A percentile compares a stretch with the other conserved stretches of the same genome.
These are phyloP conservation scores for Elymus sibiricus DNA, from an alignment of 176 grass and related monocot species.

Conservation along the genomic window DNA sequence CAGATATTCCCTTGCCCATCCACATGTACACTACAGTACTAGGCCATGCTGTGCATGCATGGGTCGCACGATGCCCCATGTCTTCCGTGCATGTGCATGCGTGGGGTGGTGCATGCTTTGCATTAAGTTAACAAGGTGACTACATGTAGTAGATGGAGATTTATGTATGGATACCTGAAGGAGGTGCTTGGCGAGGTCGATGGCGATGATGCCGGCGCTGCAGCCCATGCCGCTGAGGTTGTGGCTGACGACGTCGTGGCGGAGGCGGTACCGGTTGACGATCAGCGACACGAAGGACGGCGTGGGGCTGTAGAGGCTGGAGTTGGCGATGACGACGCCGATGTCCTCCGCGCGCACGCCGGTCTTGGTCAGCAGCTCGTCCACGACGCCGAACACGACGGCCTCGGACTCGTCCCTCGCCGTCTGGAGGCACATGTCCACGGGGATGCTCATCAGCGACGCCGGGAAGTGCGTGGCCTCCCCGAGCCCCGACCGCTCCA, in stretches of 20 bases:
- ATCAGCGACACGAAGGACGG: conserved; percentile 63
- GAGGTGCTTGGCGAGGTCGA: conserved; percentile 65
- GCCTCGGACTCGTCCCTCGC: conserved; percentile 57
- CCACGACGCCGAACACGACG: conserved; percentile 46
- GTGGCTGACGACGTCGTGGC: conserved; percentile 37
- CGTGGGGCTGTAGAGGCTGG: conserved; percentile 68
- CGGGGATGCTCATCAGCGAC: conserved; percentile 28
- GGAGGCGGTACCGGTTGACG: conserved; percentile 47
- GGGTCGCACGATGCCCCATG: background rate
- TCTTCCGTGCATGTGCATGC: background rate
- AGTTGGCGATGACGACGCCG: conserved; percentile 55
- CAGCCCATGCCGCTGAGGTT: conserved; percentile 86
- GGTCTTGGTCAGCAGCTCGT: conserved; percentile 33
- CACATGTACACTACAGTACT: background rate
- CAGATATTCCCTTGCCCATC: background rate
- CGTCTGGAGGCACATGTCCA: conserved; percentile 34
- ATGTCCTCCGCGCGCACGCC: conserved; percentile 24
- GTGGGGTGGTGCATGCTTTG: background rate
- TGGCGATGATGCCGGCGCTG: conserved; percentile 66
- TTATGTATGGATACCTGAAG: conserved; percentile 45
- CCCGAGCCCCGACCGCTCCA: conserved; percentile 46
- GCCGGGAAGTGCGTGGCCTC: conserved; percentile 56
- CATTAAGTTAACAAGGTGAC: background rate
- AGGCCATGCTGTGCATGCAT: background rate
- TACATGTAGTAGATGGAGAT: background rate